These are phyloP conservation scores for Blastobotrys niveus DNA, from an alignment of 1,139 yeast genomes.

Conservation along the genomic window DNA sequence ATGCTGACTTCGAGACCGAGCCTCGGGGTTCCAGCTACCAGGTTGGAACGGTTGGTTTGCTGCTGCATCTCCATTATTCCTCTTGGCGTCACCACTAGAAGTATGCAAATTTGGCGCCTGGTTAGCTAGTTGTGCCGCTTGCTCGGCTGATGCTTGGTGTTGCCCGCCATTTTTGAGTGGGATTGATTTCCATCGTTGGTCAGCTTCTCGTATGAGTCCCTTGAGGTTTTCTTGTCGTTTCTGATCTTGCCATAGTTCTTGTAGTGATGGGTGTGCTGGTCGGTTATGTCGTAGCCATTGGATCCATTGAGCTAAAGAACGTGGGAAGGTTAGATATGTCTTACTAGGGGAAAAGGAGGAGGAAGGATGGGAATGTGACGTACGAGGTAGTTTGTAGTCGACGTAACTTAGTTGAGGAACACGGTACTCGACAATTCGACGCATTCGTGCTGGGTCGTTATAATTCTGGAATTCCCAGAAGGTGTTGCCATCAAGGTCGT, in stretches of 20 bases:
- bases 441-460: conserved; percentile 32
- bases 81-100: background rate
- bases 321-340: no score
- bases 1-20: no score
- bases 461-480: conserved; percentile 70
- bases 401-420: conserved; percentile 32
- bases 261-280: conserved; percentile 51
- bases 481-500: conserved; percentile 74
- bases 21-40: conserved; percentile 5
- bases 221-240: conserved; percentile 51
- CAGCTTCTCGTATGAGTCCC: conserved; percentile 53
- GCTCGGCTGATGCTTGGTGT: background rate
- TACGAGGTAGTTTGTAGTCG: conserved; percentile 37
- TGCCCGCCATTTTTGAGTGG: conserved; percentile 33
- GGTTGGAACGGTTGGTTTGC: background rate
- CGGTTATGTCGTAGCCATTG: conserved; percentile 75
- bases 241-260: conserved; percentile 56
- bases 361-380: no score
- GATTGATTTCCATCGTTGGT: conserved; percentile 48
- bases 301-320: conserved; percentile 57
- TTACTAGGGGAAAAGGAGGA: background rate
- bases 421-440: conserved; percentile 41
- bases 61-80: background rate
- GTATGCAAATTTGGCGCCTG: background rate
- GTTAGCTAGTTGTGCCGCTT: background rate